These are phyloP conservation scores for Rhynchospora breviuscula DNA, from an alignment of 176 grass and related monocot species.

Conservation along the genomic window DNA sequence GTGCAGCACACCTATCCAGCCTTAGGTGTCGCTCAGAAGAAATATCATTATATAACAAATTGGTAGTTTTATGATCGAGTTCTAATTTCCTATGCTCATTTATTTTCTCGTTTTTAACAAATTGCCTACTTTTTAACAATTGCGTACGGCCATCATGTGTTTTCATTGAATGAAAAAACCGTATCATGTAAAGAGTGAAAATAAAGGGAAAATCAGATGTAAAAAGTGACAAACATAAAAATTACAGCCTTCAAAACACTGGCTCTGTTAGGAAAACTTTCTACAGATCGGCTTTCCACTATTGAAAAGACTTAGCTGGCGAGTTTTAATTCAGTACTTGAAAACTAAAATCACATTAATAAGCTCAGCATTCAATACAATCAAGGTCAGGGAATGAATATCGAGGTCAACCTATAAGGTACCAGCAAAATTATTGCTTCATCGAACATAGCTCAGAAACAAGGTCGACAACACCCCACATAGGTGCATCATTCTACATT, in stretches of 20 bases:
- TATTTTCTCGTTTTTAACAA: not conserved
- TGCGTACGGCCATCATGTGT: not conserved
- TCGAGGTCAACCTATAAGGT: not conserved
- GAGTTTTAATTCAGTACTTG: not conserved
- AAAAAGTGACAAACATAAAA: too few relatives aligned
- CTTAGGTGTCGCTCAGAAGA: not conserved
- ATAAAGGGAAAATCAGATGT: too few relatives aligned
- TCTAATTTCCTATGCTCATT: not conserved
- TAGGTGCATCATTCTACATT: slow-evolving; percentile 69
- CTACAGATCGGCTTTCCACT: not conserved
- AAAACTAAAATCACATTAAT: slow-evolving; percentile 8
- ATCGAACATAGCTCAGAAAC: slow-evolving; percentile 49
- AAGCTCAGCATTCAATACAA: not conserved
- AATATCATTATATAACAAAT: not conserved
- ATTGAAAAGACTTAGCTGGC: not conserved
- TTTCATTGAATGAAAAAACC: not conserved
- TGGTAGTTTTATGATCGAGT: not conserved
- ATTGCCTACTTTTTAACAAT: not conserved
- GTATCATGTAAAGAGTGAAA: not conserved
- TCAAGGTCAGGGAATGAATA: not conserved
- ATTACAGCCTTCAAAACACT: too few relatives aligned
- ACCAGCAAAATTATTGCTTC: slow-evolving; percentile 22
- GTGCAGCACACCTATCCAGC: not conserved
- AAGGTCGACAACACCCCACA: slow-evolving; percentile 69
- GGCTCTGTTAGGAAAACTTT: not conserved